Percentiles rank a stretch among this genome's conserved stretches.
Conservation (phyloP, 2,329 filamentous ascomycete species). For the Ophiostoma australiae region DNA sequence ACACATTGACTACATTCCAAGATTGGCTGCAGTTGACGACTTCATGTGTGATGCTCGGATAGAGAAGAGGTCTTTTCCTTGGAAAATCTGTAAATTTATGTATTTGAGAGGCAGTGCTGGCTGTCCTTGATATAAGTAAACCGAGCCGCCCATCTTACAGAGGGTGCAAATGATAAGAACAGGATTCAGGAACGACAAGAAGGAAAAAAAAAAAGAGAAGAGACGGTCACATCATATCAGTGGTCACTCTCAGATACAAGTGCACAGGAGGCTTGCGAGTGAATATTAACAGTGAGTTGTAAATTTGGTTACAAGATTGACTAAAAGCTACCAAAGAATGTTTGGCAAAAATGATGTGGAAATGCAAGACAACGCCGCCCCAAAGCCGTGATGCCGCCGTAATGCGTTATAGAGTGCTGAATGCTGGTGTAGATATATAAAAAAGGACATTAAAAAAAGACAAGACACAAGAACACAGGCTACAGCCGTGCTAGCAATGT, state of each 20-base stretch:
- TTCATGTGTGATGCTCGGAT: neutral
- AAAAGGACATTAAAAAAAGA: neutral
- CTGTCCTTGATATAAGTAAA: too few relatives aligned
- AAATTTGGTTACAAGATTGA: neutral
- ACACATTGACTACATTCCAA: neutral
- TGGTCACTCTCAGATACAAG: too few relatives aligned
- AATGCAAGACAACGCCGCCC: slow-evolving; percentile 11
- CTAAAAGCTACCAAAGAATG: neutral
- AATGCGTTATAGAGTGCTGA: neutral
- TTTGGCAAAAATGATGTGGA: neutral
- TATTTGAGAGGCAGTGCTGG: too few relatives aligned
- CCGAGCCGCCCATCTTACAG: too few relatives aligned
- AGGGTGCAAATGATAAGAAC: too few relatives aligned
- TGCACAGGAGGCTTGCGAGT: too few relatives aligned
- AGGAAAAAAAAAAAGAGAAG: neutral
- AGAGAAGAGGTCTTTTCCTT: neutral
- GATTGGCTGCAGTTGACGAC: neutral
- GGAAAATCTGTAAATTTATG: neutral
- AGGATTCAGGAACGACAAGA: too few relatives aligned
- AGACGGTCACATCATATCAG: too few relatives aligned
- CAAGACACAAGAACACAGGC: neutral
- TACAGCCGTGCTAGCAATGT: neutral
- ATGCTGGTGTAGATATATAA: slow-evolving; percentile 11
- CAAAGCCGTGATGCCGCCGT: slow-evolving; percentile 6
- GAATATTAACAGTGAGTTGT: neutral